Evolutionary conservation across 768 basidiomycete species (phyloP), one percentile per base, ranked within the genome.

Genomic region (Nidularia pulvinata): DNA sequence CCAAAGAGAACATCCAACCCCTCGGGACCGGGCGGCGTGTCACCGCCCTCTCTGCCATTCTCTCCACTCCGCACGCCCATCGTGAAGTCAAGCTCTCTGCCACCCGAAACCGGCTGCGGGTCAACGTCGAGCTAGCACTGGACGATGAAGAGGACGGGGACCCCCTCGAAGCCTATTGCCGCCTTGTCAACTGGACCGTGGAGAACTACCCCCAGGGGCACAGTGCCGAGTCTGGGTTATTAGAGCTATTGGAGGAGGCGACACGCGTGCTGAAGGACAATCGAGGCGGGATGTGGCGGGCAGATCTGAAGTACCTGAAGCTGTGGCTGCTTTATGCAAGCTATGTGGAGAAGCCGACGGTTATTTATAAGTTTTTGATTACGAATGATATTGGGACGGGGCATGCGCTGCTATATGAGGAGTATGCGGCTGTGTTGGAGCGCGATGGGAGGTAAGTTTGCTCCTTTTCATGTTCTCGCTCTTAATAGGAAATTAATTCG

Each of bases 191-290:
- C 49, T 98, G 95, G 91, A 95, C 91, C 0, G 73, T 95, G 43
- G 93, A 96, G 66, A 94, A 93, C 67, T 96, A 98, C 65, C 95
- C 96, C 0, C 89, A 97, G 55, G 95, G 95, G 4, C 88, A 91
- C 53, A 91, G 88, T 48, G 88, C 88, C 1, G 89, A 94, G 64
- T 93, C 91, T 10, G 91, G 93, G 33, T 79, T 98, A n/a, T 75
- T 98, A 14, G 95, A 96, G 54, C 77, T 98, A 2, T 72, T 99
- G 6, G 97, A 99, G 65, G 91, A 93, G 63, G 91, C 93, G 13
- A 97, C 97, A 1, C 77, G 95, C 33, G 81, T 86, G 6, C 79
- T 98, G 63, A 87, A 93, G 60, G 86, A 88, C 60, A 76, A 92
- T 60, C 78, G 87, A 50, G 86, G 78, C 30, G 86, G 88, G 0